Base-by-base conservation (phyloP, 2,329 filamentous ascomycete genomes). In the Sphaceloma murrayae region DNA sequence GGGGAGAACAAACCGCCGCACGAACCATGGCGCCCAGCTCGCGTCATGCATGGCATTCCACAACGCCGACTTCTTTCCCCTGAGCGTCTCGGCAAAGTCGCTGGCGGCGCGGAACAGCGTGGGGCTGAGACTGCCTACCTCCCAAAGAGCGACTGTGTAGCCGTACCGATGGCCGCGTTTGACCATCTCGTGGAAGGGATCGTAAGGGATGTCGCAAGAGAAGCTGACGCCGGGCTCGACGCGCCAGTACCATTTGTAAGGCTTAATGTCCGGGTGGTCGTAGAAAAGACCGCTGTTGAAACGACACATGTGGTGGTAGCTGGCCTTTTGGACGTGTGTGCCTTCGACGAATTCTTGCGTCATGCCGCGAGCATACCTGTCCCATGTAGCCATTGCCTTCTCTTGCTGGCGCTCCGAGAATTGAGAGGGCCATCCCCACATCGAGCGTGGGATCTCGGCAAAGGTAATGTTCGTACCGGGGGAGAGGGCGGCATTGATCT, bases 231-330 rank as follows among this genome's bases (percentile, higher is more conserved):
- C 73, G 36, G 75, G 74, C 52, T 78, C 73, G 8, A 79, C 67
- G 50, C 70, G 67, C 74, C 74, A 77, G 56, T 75, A 78, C 67
- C 69, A 79, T 45, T 76, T 68, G 50, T 74, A 77, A 17, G 66
- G 51, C 51, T 26, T 61, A 58, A 52, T 64, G 54, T 52, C 59
- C 52, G 51, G 69, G 62, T 50, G 61, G 13, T 56, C 53, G 52
- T 64, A 64, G 54, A 65, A 65, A 49, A 62, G 62, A 3, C 62
- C 60, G 27, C 57, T 61, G 43, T 64, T 61, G 55, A 61, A 65
- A 0, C 62, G 56, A 45, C 61, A 63, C 62, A 65, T 65, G 51
- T 63, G 56, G 31, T 59, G 60, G 49, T 65, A 65, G 51, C 51
- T 56, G 16, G 49, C 49, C 26, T 45, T 46, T 19, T 48, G 45